phyloP scores from a whole-genome alignment of 345 rosid genomes.

The Lumnitzera racemosa region DNA sequence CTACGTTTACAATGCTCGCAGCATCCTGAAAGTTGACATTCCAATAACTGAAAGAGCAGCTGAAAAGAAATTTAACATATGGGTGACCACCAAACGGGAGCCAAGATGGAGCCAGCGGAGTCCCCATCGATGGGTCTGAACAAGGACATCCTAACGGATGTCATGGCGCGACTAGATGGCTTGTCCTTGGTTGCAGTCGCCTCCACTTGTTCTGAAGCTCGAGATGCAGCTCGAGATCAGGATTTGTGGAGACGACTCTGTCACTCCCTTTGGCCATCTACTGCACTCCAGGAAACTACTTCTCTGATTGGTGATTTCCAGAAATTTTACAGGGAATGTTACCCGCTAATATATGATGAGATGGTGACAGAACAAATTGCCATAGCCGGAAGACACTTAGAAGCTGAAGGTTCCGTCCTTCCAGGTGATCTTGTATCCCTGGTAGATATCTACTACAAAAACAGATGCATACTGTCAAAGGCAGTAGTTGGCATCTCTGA shows the following conservation, averaged over 20 bases:
- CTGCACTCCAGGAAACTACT: constrained; percentile 14
- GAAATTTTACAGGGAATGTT: constrained; percentile 26
- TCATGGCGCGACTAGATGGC: constrained; percentile 24
- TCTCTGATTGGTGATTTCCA: constrained; percentile 9
- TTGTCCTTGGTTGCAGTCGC: constrained; percentile 24
- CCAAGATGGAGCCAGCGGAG: constrained; percentile 7
- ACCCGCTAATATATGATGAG: constrained; percentile 11
- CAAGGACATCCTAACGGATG: constrained; percentile 17
- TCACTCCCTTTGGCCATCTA: constrained; percentile 35
- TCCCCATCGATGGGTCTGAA: constrained; percentile 13
- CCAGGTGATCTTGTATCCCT: constrained; percentile 22
- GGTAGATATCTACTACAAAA: constrained; percentile 22
- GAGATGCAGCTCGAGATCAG: constrained; percentile 15
- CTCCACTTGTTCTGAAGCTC: constrained; percentile 23
- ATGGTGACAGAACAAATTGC: not conserved
- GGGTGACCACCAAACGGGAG: no score
- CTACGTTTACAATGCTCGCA: no score
- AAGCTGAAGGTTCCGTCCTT: not conserved
- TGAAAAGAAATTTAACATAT: no score
- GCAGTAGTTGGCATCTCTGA: constrained; percentile 17
- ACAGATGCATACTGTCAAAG: constrained; percentile 20
- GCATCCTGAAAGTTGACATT: no score
- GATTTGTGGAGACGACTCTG: constrained; percentile 18
- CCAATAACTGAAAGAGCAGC: no score
- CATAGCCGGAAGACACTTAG: not conserved